Percentiles rank a stretch among this genome's conserved stretches.
These are phyloP conservation scores for Puccinia horiana DNA, from an alignment of 1,284 basidiomycete genomes.

Conservation along the genomic window DNA sequence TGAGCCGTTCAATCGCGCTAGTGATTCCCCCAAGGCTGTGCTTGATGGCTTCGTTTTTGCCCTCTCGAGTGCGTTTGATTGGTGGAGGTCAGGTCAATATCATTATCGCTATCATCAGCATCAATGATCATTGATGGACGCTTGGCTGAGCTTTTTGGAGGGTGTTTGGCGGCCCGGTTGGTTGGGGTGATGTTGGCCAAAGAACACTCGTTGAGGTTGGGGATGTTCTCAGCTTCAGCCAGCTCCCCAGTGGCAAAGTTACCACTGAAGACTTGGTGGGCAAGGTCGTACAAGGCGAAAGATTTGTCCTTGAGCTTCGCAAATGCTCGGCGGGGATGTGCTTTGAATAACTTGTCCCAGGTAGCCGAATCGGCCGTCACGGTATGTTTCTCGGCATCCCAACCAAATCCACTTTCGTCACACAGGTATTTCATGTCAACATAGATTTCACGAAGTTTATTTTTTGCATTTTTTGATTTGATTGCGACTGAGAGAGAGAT, in stretches of 20 bases:
- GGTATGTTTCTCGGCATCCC: background rate
- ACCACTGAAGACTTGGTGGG: conserved; percentile 1
- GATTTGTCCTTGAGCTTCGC: background rate
- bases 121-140: background rate
- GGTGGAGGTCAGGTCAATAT: background rate
- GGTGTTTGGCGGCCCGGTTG: background rate
- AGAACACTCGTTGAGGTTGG: background rate
- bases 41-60: conserved; percentile 3
- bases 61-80: background rate
- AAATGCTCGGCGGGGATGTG: background rate
- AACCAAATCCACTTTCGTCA: conserved; percentile 7
- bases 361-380: background rate
- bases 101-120: background rate
- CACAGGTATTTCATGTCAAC: conserved; percentile 4
- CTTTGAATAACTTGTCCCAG: background rate
- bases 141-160: background rate
- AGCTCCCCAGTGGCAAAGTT: background rate
- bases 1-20: background rate
- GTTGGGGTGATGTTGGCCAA: background rate
- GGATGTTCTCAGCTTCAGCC: background rate
- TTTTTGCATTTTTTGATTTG: conserved; percentile 11
- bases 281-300: background rate
- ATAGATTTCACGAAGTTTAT: background rate
- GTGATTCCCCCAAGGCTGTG: background rate
- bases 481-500: background rate